These are phyloP conservation scores for Lasiodiplodia gonubiensis DNA, from an alignment of 2,329 filamentous ascomycete species.

Conservation along the genomic window DNA sequence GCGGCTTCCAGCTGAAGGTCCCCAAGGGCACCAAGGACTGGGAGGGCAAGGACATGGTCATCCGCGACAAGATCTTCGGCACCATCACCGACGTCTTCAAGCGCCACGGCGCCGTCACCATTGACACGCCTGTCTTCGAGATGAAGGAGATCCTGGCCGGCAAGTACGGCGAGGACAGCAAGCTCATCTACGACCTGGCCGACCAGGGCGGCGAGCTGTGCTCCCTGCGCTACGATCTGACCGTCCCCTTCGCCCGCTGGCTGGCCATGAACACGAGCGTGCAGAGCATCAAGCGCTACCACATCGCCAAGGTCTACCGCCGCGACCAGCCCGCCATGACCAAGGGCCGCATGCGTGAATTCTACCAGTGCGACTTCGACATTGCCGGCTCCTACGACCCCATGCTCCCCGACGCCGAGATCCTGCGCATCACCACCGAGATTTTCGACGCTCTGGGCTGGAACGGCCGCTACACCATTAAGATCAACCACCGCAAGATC, in stretches of 20 bases:
- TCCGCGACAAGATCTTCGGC: conserved; percentile 79
- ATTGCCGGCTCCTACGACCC: conserved; percentile 86
- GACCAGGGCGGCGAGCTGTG: conserved; percentile 87
- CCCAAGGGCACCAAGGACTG: conserved; percentile 92
- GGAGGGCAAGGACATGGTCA: conserved; percentile 77
- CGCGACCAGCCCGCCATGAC: conserved; percentile 84
- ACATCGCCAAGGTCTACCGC: conserved; percentile 91
- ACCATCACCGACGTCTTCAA: conserved; percentile 81
- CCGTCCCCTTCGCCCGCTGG: conserved; percentile 89
- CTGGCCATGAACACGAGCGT: conserved; percentile 87
- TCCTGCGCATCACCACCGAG: conserved; percentile 81
- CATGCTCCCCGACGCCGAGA: conserved; percentile 92
- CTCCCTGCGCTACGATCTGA: conserved; percentile 85
- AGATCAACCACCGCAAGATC: conserved; percentile 94
- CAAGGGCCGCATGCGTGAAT: conserved; percentile 92
- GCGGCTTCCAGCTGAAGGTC: conserved; percentile 75
- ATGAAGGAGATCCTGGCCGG: conserved; percentile 83
- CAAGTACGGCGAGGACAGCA: conserved; percentile 91
- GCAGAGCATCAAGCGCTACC: conserved; percentile 88
- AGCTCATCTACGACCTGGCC: conserved; percentile 87
- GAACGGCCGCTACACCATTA: conserved; percentile 79
- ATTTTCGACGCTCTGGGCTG: conserved; percentile 82
- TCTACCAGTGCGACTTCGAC: conserved; percentile 97
- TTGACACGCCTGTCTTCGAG: conserved; percentile 86
- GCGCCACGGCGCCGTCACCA: conserved; percentile 77